phyloP scores from a whole-genome alignment of 1,284 basidiomycete genomes.

The Puccinia hordei region DNA sequence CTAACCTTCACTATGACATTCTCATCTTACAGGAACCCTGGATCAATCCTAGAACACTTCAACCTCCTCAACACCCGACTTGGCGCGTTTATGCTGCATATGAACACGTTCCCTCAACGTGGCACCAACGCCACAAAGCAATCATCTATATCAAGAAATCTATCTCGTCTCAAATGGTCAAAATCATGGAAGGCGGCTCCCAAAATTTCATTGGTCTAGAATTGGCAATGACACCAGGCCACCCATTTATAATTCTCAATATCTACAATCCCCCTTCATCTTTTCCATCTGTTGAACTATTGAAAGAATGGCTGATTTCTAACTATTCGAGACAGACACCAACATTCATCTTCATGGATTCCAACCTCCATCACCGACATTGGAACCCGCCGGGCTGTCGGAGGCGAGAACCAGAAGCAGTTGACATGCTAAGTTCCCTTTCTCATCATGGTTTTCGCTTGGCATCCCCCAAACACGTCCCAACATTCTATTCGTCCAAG shows the following conservation, averaged over 20 bases:
- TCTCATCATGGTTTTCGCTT: not conserved
- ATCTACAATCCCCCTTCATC: constrained; percentile 20
- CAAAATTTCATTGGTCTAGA: not conserved
- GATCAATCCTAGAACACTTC: too few species aligned
- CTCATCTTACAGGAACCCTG: not conserved
- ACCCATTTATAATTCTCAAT: not conserved
- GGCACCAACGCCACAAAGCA: not conserved
- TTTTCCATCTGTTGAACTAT: not conserved
- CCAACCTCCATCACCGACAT: constrained; percentile 10
- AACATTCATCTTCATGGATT: not conserved
- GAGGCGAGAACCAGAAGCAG: not conserved
- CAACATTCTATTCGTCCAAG: not conserved
- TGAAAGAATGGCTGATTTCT: not conserved
- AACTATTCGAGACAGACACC: not conserved
- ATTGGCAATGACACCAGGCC: not conserved
- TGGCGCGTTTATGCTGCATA: not conserved
- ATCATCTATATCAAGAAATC: not conserved
- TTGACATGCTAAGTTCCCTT: not conserved
- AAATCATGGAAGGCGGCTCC: not conserved
- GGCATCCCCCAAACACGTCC: constrained; percentile 1
- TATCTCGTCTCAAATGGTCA: not conserved
- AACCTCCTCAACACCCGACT: not conserved
- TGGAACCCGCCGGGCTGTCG: not conserved
- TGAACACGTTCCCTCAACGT: not conserved
- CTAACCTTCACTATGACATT: not conserved